Evolutionary conservation across 2,329 filamentous ascomycete species (phyloP).

Genomic region (Arthrinium puccinioides): DNA sequence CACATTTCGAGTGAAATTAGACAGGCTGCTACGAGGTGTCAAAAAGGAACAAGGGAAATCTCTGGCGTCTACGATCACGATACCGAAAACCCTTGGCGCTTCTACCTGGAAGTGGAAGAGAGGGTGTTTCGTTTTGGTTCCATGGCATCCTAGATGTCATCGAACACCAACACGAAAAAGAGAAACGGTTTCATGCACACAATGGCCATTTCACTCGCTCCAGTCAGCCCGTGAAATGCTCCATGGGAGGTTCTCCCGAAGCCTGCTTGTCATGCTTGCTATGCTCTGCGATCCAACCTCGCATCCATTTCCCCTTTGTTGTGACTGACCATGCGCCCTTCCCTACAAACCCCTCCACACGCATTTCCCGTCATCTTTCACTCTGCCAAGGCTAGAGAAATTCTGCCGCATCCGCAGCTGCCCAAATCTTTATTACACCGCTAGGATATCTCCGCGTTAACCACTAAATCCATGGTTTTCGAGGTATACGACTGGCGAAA

Average conservation of each 20-base stretch:
- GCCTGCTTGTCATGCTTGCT: slow-evolving; percentile 24
- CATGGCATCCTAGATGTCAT: slow-evolving; percentile 21
- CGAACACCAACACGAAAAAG: slow-evolving; percentile 21
- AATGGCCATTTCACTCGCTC: slow-evolving; percentile 65
- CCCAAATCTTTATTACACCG: slow-evolving; percentile 33
- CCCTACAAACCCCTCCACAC: no score
- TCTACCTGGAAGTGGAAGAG: slow-evolving; percentile 4
- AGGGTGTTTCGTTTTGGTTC: slow-evolving; percentile 3
- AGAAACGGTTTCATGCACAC: slow-evolving; percentile 44
- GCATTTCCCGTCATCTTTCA: no score
- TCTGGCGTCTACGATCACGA: slow-evolving; percentile 2
- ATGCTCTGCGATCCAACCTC: slow-evolving; percentile 8
- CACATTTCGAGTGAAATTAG: not conserved
- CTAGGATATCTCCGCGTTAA: slow-evolving; percentile 86
- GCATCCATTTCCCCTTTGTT: no score
- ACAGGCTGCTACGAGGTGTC: slow-evolving; percentile 3
- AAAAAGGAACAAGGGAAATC: not conserved
- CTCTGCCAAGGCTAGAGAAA: no score
- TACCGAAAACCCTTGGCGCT: not conserved
- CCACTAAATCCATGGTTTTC: slow-evolving; percentile 64
- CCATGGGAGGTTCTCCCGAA: slow-evolving; percentile 73
- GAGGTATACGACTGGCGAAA: slow-evolving; percentile 94
- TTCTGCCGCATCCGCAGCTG: no score
- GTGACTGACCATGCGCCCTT: no score
- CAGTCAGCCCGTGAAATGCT: slow-evolving; percentile 55